These are phyloP conservation scores for Cutaneotrichosporon sp. DNA, from an alignment of 1,284 basidiomycete genomes.

Conservation along the genomic window DNA sequence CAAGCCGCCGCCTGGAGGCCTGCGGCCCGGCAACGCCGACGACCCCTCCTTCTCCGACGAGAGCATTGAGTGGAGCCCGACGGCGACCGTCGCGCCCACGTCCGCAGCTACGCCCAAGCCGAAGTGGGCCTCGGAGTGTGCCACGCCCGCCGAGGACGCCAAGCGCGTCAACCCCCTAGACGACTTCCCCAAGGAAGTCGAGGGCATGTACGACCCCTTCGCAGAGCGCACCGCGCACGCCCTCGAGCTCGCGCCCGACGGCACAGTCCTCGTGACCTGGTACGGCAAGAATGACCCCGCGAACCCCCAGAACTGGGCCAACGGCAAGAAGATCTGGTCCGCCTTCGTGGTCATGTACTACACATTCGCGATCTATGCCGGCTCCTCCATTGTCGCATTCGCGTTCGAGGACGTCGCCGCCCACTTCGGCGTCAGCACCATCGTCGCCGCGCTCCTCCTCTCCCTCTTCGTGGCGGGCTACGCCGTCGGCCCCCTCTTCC, in stretches of 20 bases:
- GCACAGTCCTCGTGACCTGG: conserved; percentile 54
- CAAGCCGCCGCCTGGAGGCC: not conserved
- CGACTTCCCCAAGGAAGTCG: not conserved
- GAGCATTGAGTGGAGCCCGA: too few species aligned
- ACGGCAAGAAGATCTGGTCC: conserved; percentile 59
- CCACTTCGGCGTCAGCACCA: conserved; percentile 8
- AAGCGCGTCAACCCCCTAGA: not conserved
- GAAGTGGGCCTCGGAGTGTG: not conserved
- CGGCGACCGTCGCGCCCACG: not conserved
- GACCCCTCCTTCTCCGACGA: not conserved
- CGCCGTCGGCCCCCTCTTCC: conserved; percentile 55
- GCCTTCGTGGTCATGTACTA: conserved; percentile 60
- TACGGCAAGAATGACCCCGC: conserved; percentile 59
- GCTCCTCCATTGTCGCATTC: conserved; percentile 13
- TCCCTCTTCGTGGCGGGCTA: conserved; percentile 57
- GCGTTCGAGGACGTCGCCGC: conserved; percentile 8
- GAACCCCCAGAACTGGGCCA: conserved; percentile 66
- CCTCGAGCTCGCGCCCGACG: conserved; percentile 7
- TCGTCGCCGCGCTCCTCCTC: conserved; percentile 12
- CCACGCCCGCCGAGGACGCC: not conserved
- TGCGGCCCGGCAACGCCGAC: not conserved
- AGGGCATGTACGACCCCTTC: not conserved
- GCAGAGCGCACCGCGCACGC: not conserved
- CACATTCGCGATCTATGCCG: conserved; percentile 26
- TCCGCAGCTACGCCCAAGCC: not conserved